Evolutionary conservation across 2,329 filamentous ascomycete genomes (phyloP).

Genomic region (Phaeophleospora eucalypticola): DNA sequence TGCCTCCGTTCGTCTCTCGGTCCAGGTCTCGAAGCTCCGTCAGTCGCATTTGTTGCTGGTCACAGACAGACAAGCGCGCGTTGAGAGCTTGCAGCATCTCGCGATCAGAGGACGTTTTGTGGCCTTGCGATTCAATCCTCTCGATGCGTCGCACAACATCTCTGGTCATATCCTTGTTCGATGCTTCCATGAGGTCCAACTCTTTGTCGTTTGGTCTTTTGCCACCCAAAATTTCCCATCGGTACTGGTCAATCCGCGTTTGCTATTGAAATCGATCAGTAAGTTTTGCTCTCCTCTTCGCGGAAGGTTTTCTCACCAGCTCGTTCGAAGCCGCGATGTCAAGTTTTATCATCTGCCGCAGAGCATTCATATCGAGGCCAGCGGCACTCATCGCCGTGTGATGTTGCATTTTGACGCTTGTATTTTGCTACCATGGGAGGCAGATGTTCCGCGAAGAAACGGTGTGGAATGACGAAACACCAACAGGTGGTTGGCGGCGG

Average conservation of each 20-base stretch:
- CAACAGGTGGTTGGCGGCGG: background rate
- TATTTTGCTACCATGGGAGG: slow-evolving; percentile 1
- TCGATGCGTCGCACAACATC: slow-evolving; percentile 23
- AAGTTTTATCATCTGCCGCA: slow-evolving; percentile 18
- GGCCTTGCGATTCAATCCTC: slow-evolving; percentile 18
- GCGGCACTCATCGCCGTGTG: slow-evolving; percentile 12
- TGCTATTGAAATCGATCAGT: no score
- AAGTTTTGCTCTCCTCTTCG: no score
- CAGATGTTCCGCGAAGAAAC: slow-evolving; percentile 5
- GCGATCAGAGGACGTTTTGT: slow-evolving; percentile 16
- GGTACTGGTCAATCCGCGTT: slow-evolving; percentile 19
- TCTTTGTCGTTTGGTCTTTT: slow-evolving; percentile 11
- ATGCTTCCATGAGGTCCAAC: slow-evolving; percentile 15
- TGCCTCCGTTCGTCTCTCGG: slow-evolving; percentile 7
- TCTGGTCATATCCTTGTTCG: slow-evolving; percentile 23
- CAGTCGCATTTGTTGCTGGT: slow-evolving; percentile 20
- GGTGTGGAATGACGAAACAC: background rate
- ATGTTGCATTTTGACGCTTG: background rate
- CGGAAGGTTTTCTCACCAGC: no score
- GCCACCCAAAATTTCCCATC: slow-evolving; percentile 14
- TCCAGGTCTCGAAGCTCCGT: slow-evolving; percentile 22
- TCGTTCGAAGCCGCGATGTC: slow-evolving; percentile 22
- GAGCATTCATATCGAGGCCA: slow-evolving; percentile 15
- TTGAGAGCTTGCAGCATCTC: slow-evolving; percentile 25
- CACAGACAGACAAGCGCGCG: slow-evolving; percentile 21